phyloP scores from a whole-genome alignment of 148 eudicot species.

The Polygonum aviculare region DNA sequence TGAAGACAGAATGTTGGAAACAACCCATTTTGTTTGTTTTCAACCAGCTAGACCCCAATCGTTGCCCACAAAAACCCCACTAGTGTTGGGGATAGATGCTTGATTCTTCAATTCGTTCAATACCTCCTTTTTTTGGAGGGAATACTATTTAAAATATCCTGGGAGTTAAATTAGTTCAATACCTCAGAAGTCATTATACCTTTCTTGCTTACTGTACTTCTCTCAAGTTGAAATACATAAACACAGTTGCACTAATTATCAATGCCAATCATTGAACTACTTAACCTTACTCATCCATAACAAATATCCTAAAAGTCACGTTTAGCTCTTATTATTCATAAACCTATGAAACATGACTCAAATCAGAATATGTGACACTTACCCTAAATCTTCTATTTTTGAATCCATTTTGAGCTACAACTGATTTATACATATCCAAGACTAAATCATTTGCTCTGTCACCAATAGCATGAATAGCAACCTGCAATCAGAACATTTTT shows the following conservation, averaged over 20 bases:
- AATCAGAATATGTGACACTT: constrained; percentile 11
- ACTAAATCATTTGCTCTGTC: constrained; percentile 82
- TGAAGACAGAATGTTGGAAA: no score
- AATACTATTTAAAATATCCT: background rate
- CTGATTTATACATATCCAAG: constrained; percentile 76
- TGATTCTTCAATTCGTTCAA: background rate
- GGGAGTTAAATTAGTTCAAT: no score
- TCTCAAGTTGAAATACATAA: no score
- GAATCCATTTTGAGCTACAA: constrained; percentile 52
- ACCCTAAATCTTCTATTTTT: constrained; percentile 89
- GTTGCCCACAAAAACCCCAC: background rate
- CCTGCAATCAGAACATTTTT: constrained; percentile 30
- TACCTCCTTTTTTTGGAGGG: background rate
- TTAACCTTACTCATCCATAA: no score
- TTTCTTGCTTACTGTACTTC: no score
- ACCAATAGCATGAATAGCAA: constrained; percentile 95
- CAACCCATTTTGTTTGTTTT: background rate
- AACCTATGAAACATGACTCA: background rate
- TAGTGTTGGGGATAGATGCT: background rate
- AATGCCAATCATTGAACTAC: no score
- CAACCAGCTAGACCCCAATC: background rate
- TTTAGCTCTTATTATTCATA: background rate
- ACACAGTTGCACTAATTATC: no score
- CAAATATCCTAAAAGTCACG: background rate
- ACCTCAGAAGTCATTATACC: no score